Base-by-base conservation (phyloP, 768 basidiomycete genomes). In the Lactarius vividus region DNA sequence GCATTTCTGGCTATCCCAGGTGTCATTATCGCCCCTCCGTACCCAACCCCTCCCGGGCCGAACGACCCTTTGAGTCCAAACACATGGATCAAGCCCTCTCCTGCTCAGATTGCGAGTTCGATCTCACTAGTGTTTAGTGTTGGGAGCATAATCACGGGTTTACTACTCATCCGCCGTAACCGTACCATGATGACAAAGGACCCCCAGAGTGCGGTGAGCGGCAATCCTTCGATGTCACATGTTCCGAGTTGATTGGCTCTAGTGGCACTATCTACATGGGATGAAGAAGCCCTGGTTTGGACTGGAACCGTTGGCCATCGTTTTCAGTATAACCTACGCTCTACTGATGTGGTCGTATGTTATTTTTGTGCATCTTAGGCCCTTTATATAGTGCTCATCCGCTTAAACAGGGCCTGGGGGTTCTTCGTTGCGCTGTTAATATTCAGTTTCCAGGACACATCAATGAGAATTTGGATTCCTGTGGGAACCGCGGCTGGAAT, bases 341-440 rank as follows among this genome's bases (percentile, higher is more conserved):
- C 74, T 86, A 26, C 75, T 87, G 49, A 80, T 87, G 77, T 87
- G 84, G 85, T 81, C 79, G 85, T 85, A 69, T 74, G 84, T 79
- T 4, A 10, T 55, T 16, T 31, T 26, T 33, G 23, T 16, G 20
- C 15, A 23, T 23, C 28, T 15, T 37, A 16, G 5, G 20, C 15
- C 23, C 11, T 39, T 15, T 26, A 18, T n/a, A 44, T n/a, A 39
- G 31, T 54, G 31, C 42, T 42, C 26, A 49, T 62, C 26, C 20
- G 58, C 23, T 28, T 53, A 20, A 10, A 16, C 42, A 82, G 80
- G 18, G 79, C 78, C 75, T 68, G 78, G 3, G 73, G 73, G 2
- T 82, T 82, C 71, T 71, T 79, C 46, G 72, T 75, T 40, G 80
- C 77, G 1, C 79, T 80, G 63, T 61, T 69, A 9, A 31, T 67